Evolutionary conservation across 202 grass and related monocot genomes (phyloP), one percentile per base, ranked within the genome.

Genomic region (Sporobolus alterniflorus): DNA sequence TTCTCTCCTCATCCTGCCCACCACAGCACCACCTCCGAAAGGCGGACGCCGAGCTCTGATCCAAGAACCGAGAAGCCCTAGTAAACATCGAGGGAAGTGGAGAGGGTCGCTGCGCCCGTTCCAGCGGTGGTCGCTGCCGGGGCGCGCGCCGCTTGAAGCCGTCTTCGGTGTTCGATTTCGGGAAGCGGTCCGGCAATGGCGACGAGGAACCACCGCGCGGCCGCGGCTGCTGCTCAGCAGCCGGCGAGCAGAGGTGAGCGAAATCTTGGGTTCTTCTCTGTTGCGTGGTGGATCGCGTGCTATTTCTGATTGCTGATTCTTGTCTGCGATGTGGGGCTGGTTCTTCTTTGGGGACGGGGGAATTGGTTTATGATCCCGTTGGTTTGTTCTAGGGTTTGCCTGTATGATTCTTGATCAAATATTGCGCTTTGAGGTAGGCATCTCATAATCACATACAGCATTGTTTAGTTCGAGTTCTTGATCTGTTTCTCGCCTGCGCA

Each of bases 201-300:
- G n/a, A 89, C 81, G 0, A 85, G 48, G 77, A 70, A 87, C 79
- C 87, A 84, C 61, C 88, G 39, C 25, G 78, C 73, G 13, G 77
- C 67, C 25, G 78, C 73, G 13, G 77, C 67, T 28, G 72, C 78
- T 12, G 69, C 86, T 63, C 81, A 43, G 73, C 81, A 85, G 67
- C 89, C 82, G 63, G 39, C 39, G 47, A 81, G 86, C 47, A 43
- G 26, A 73, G 78, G 83, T 86, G 49, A 75, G 76, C 9, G 1
- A 4, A 25, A 41, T 39, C 29, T 66, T 10, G 25, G 26, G 18
- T 18, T 64, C 4, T 25, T 18, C 7, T 15, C 25, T 11, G 3
- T 40, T 36, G n/a, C 63, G 2, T 51, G 63, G 24, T 51, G 71
- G 32, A 47, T 81, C 6, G 51, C 3, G 29, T 1, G 48, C 16